Evolutionary conservation across 73 alveolate genomes (phyloP), one percentile per base, ranked within the genome.

Genomic region (Symbiodinium pilosum): DNA sequence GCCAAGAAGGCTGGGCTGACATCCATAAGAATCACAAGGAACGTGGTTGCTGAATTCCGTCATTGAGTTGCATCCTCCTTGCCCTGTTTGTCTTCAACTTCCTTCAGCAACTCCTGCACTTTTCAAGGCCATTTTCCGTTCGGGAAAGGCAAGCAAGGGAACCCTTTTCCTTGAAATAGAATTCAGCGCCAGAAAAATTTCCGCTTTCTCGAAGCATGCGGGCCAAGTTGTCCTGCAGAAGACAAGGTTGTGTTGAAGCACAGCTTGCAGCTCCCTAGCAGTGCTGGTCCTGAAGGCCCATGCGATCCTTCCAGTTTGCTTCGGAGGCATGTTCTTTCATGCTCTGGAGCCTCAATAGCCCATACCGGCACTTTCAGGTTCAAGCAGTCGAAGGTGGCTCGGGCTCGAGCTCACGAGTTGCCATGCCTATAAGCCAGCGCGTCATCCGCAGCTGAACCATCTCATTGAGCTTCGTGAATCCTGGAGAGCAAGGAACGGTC

Each of bases 391-490:
- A 9, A 6, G 40, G 4, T 43, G 16, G 47, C 71, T 38, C 28
- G 39, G 94, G 38, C 32, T 64, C 87, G 43, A 36, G 85, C 96
- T 91, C 96, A 2, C 39, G 32, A 39, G 88, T 91, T 2, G 96
- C 96, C 28, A 85, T 85, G 34, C 96, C 96, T 20, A 69, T 91
- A n/a, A 91, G 87, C 96, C 96, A 91, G 26, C 83, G 96, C 26
- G 47, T 91, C 96, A 91, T 91, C 16, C 96, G 96, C 77, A 91
- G 96, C 96, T 91, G 96, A 56, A 91, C 96, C 96, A 91, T 91
- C 75, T 91, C 96, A 34, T 91, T 91, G 42, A 91, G 96, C 96
- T 91, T 91, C 12, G 96, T 91, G 44, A 91, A 91, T 14, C 95
- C 95, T 88, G 69, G 7, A 11, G 14, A 34, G 8, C 38, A 39